Percentiles rank a stretch among this genome's conserved stretches.
phyloP scores from a whole-genome alignment of 306 rosid genomes.

The Castanea mollissima region DNA sequence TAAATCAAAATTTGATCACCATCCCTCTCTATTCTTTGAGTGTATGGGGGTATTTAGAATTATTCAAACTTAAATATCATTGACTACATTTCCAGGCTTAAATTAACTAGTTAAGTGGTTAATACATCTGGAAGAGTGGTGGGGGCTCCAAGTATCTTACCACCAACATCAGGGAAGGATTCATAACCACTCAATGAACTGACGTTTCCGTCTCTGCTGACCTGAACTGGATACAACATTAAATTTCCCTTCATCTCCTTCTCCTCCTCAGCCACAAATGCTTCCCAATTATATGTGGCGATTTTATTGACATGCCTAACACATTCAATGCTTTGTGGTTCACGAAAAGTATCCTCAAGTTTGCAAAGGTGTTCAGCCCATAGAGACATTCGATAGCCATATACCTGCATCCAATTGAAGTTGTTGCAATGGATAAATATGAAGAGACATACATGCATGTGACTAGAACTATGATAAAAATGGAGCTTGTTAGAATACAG shows the following conservation, averaged over 20 bases:
- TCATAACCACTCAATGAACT: slow-evolving; percentile 41
- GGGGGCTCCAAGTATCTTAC: slow-evolving; percentile 62
- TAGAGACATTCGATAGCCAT: slow-evolving; percentile 67
- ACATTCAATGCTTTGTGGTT: slow-evolving; percentile 53
- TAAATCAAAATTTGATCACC: no score
- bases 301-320: slow-evolving; percentile 35
- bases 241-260: slow-evolving; percentile 49
- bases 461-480: no score
- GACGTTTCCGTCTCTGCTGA: slow-evolving; percentile 50
- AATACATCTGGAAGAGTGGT: slow-evolving; percentile 63
- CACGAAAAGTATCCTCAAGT: slow-evolving; percentile 33
- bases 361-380: slow-evolving; percentile 65
- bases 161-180: slow-evolving; percentile 70
- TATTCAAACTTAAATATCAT: no score
- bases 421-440: background rate
- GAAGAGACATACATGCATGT: no score
- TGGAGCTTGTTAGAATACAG: no score
- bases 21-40: no score
- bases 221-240: slow-evolving; percentile 58
- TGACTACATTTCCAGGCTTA: background rate
- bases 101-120: slow-evolving; percentile 40
- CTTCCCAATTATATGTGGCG: slow-evolving; percentile 46
- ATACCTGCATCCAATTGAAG: slow-evolving; percentile 40
- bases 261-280: slow-evolving; percentile 45
- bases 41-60: no score